Evolutionary conservation across 257 asterid genomes (phyloP).

Genomic region (Solanum okadae): DNA sequence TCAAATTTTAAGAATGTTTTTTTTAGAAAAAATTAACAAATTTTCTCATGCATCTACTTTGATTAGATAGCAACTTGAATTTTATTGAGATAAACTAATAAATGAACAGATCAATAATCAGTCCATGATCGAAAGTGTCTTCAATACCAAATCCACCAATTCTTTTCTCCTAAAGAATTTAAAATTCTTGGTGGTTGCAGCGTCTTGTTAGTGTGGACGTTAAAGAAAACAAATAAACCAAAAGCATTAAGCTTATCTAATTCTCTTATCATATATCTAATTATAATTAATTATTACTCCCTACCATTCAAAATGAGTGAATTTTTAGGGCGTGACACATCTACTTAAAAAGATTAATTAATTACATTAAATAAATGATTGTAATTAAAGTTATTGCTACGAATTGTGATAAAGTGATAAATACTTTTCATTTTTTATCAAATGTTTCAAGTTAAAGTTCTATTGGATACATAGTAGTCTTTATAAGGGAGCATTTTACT

Average conservation of each 20-base stretch:
- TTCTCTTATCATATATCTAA: neutral
- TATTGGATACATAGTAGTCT: neutral
- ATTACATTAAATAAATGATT: neutral
- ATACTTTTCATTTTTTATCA: neutral
- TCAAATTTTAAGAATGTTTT: neutral
- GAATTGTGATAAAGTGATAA: too few species aligned
- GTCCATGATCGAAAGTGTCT: neutral
- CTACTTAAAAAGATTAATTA: neutral
- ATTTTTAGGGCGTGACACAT: neutral
- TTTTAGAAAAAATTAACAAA: too few species aligned
- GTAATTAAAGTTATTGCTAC: too few species aligned
- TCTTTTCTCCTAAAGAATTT: neutral
- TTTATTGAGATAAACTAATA: too few species aligned
- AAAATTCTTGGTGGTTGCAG: neutral
- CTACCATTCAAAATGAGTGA: neutral
- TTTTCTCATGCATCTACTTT: too few species aligned
- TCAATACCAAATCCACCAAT: neutral
- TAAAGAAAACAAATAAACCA: neutral
- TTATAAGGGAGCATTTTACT: neutral
- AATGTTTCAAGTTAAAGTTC: too few species aligned
- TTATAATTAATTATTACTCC: too few species aligned
- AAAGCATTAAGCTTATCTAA: neutral
- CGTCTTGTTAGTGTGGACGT: neutral
- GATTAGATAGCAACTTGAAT: too few species aligned
- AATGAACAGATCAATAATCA: too few species aligned